Percentiles rank a stretch among this genome's conserved stretches.
phyloP scores from a whole-genome alignment of 73 alveolate species.

The Blepharisma stoltei region DNA sequence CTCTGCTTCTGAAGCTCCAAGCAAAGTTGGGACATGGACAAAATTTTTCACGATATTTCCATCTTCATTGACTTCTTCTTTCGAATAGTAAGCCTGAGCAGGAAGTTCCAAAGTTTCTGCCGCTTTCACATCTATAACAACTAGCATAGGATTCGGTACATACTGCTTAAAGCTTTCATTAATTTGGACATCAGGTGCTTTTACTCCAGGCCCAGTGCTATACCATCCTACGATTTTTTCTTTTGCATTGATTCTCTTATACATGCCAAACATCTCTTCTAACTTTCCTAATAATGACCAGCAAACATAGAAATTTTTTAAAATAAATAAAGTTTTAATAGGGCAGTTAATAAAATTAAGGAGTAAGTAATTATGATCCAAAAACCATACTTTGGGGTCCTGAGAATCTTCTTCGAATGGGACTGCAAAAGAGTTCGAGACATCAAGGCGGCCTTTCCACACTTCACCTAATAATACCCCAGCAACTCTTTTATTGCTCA shows the following conservation, averaged over 20 bases:
- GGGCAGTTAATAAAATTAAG: too few species aligned
- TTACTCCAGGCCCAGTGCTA: constrained; percentile 98
- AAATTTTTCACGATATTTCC: constrained; percentile 81
- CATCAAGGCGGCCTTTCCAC: constrained; percentile 81
- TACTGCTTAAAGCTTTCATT: constrained; percentile 95
- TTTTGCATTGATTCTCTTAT: constrained; percentile 92
- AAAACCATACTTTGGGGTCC: constrained; percentile 97
- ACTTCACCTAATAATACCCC: constrained; percentile 93
- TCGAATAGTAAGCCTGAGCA: constrained; percentile 86
- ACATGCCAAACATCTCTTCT: constrained; percentile 97
- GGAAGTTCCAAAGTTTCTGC: constrained; percentile 91
- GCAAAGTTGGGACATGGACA: constrained; percentile 80
- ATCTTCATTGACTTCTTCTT: constrained; percentile 92
- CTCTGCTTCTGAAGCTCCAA: constrained; percentile 96
- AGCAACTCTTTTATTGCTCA: constrained; percentile 94
- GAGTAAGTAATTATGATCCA: constrained; percentile 95
- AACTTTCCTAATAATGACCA: too few species aligned
- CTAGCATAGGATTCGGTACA: constrained; percentile 90
- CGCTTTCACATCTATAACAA: constrained; percentile 84
- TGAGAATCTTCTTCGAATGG: constrained; percentile 99
- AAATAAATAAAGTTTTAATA: too few species aligned
- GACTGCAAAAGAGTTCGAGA: constrained; percentile 98
- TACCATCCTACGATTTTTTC: constrained; percentile 99
- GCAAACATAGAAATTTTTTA: too few species aligned
- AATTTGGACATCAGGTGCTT: constrained; percentile 96